Conservation (phyloP, 371 early-diverging fungal species). For the Apophysomyces ossiformis region DNA sequence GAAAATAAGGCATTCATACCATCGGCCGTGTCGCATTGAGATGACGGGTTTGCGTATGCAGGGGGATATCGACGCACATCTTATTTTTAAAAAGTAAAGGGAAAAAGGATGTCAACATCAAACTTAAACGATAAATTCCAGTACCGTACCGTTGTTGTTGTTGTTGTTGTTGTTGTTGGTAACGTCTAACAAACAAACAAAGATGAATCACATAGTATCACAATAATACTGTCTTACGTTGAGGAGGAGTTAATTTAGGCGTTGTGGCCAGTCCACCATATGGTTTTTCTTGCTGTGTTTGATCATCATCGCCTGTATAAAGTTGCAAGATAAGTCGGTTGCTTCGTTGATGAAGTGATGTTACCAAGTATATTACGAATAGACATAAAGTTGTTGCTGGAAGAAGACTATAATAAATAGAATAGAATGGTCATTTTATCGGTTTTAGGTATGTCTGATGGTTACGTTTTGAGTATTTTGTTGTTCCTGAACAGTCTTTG, state of each 20-base stretch:
- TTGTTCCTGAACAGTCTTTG: not conserved
- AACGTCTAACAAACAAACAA: not conserved
- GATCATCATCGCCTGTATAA: constrained; percentile 16
- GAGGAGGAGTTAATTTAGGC: constrained; percentile 2
- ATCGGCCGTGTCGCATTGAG: constrained; percentile 7
- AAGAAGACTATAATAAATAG: constrained; percentile 13
- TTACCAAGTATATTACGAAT: constrained; percentile 43
- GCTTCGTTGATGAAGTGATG: not conserved
- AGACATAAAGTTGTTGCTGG: constrained; percentile 34
- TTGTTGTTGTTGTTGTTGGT: constrained; percentile 1
- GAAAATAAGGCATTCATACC: constrained; percentile 2
- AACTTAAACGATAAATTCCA: not conserved
- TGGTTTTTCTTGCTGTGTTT: constrained; percentile 8
- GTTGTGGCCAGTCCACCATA: constrained; percentile 10
- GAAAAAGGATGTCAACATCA: not conserved
- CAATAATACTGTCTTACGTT: not conserved
- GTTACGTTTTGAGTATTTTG: not conserved
- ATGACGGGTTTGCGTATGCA: constrained; percentile 4
- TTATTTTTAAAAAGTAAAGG: not conserved
- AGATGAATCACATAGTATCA: not conserved
- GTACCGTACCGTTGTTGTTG: not conserved
- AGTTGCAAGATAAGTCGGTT: not conserved
- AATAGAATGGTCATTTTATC: not conserved
- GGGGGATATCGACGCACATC: constrained; percentile 6
- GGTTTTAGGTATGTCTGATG: not conserved